These are phyloP conservation scores for Aspergillus amoenus DNA, from an alignment of 2,329 filamentous ascomycete species.

Conservation along the genomic window DNA sequence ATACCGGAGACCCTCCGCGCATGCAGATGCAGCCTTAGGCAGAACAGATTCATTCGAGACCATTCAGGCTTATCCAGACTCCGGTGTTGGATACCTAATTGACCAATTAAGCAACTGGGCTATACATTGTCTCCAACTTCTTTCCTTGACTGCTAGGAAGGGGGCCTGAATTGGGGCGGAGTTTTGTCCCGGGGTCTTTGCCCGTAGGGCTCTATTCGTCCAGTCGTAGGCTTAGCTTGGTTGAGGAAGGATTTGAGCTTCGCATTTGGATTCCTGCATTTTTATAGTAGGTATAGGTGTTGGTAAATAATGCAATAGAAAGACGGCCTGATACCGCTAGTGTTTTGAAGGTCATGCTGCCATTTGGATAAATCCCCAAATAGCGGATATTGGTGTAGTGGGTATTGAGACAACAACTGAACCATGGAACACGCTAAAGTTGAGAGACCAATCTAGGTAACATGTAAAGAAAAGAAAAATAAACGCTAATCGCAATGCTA, in stretches of 20 bases:
- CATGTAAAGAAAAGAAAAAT: background rate
- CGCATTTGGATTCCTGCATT: no score
- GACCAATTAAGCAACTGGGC: background rate
- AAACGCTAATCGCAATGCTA: background rate
- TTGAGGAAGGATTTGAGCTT: background rate
- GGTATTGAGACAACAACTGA: background rate
- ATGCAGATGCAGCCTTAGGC: background rate
- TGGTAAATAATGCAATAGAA: no score
- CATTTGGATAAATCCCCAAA: no score
- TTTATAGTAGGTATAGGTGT: no score
- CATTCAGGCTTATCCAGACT: background rate
- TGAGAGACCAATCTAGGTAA: background rate
- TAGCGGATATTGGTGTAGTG: background rate
- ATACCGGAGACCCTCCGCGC: background rate
- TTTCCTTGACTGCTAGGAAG: no score
- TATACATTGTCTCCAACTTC: background rate
- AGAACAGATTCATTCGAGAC: background rate
- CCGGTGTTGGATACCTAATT: no score
- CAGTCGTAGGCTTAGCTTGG: background rate
- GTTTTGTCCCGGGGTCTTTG: background rate
- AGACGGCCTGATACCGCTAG: no score
- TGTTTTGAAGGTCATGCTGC: no score
- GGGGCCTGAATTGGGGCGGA: no score
- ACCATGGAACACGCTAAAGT: background rate
- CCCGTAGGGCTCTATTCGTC: background rate